Evolutionary conservation across 768 basidiomycete genomes (phyloP), one percentile per base, ranked within the genome.

Genomic region (Chlorophyllum brunneum): DNA sequence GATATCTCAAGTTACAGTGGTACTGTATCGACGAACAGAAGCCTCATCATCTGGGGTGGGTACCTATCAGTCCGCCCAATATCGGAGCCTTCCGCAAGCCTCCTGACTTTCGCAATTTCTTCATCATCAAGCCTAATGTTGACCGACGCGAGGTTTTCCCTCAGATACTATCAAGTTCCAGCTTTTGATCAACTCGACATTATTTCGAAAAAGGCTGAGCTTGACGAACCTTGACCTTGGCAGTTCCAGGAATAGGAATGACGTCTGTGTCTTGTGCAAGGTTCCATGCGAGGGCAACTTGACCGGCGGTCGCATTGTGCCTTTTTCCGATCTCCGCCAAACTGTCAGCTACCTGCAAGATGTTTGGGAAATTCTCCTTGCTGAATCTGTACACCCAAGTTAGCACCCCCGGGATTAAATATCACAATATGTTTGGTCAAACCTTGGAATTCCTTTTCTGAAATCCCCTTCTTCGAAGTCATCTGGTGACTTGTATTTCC

Each of bases 171-270:
- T 5, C 10, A 3, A 1, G 22, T 22, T 11, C 7, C n/a, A n/a
- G n/a, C n/a, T n/a, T 24, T 15, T 39, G 23, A 26, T 9, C 26
- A 38, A 26, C 9, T 16, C 6, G 18, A 15, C 27, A 13, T n/a
- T n/a, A 27, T 18, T 23, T 26, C 41, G 23, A 10, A 44, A 7
- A 10, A 18, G 4, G 16, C 13, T 27, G 5, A 16, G 26, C n/a
- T 26, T 15, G 11, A 50, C 41, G 18, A 23, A 70, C 70, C 63
- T 68, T 67, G 57, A 74, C 61, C 29, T 65, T 71, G 43, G 67
- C 73, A 2, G 76, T 77, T 3, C 76, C 78, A 2, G 78, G 77
- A 56, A 80, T 76, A 5, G 76, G 69, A 55, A 79, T 71, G 49
- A 80, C 56, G 47, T 77, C 71, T 10, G 67, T 58, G 2, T 75